Evolutionary conservation across 73 alveolate species (phyloP), one percentile per base, ranked within the genome.

Genomic region (Paramecium tetraurelia): DNA sequence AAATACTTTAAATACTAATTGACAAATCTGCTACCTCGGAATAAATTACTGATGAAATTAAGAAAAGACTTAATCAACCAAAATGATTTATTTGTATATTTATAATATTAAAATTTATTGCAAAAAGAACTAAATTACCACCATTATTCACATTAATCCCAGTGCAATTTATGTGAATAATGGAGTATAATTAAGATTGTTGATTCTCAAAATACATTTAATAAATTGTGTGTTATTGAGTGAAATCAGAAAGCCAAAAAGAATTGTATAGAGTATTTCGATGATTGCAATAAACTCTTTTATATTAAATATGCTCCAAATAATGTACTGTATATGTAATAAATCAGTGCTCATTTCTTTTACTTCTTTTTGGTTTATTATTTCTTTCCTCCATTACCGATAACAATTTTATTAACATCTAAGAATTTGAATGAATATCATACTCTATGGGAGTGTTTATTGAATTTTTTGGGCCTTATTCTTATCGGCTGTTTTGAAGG

Each of bases 401-500:
- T 44, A 20, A 11, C 24, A 46, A 80, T 46, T 80, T 80, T 80
- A 43, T 41, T 80, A 35, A 80, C 90, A 80, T 80, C 90, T 80
- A 24, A 43, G 11, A 14, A 24, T 53, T n/a, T 16, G 1, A 7
- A 24, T 22, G 33, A 44, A 80, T 80, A 22, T 21, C 21, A 43
- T 89, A 89, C 94, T 89, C 31, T 63, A 50, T 70, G 94, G 94
- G 85, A 89, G 58, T 27, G 94, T 83, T 46, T 89, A 77, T 70
- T 70, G 20, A 89, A 89, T 89, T 50, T 83, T 83, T 63, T 68
- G 22, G 83, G 94, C 89, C 85, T 70, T 89, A 58, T 71, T 71
- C 50, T 71, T 35, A 72, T 89, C 94, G 71, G 89, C 90, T 38
- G 94, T 89, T 83, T 89, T 89, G 90, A 89, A 89, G 75, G 94